Conservation (phyloP, 331 rosid genomes). For the Malus hybrid region DNA sequence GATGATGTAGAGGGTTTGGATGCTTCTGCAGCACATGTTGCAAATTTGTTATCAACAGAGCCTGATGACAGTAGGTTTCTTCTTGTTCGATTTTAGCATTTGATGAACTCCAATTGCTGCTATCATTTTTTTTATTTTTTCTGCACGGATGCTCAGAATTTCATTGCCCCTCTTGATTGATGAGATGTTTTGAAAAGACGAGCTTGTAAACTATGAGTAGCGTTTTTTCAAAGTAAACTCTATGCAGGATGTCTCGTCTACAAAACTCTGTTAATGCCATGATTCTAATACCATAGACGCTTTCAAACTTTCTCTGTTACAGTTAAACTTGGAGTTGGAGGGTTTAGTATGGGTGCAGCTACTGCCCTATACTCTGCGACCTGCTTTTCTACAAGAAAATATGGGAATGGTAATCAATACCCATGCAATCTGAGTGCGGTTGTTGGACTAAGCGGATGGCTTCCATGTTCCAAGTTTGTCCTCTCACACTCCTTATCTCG, state of each 20-base stretch:
- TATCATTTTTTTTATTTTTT: neutral
- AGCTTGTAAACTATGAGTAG: neutral
- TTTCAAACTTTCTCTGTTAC: constrained; percentile 10
- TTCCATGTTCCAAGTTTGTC: constrained; percentile 88
- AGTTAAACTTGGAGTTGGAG: constrained; percentile 98
- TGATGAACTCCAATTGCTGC: neutral
- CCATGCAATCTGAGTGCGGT: constrained; percentile 74
- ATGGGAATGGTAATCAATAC: constrained; percentile 60
- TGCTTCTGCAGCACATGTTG: constrained; percentile 88
- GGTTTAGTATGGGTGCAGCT: constrained; percentile 99
- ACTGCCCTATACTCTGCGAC: constrained; percentile 81
- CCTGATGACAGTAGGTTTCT: constrained; percentile 82
- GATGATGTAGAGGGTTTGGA: constrained; percentile 96
- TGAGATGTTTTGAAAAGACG: neutral
- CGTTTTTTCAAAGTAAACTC: neutral
- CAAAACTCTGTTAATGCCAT: neutral
- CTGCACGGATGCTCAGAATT: neutral
- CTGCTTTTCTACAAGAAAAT: constrained; percentile 61
- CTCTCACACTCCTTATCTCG: constrained; percentile 13
- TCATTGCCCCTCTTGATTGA: neutral
- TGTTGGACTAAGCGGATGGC: constrained; percentile 98
- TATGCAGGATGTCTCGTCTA: neutral
- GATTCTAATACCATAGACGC: neutral
- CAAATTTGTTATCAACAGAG: constrained; percentile 84
- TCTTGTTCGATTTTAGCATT: neutral